These are phyloP conservation scores for Phytophthora europaea DNA, from an alignment of 352 stramenopile genomes.

Conservation along the genomic window DNA sequence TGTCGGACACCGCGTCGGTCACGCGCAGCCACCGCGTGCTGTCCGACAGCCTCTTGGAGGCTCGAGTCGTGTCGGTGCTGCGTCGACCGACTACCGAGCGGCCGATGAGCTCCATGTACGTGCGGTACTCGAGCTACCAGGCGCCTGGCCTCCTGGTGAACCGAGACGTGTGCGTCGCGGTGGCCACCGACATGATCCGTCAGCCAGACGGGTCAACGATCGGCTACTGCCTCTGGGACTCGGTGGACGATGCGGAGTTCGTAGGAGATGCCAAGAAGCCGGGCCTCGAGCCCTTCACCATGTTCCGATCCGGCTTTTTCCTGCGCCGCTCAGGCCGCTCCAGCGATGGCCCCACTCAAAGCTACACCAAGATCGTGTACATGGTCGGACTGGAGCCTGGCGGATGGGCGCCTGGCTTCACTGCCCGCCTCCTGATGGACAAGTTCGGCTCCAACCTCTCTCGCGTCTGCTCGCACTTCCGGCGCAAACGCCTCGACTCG, in stretches of 20 bases:
- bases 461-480: slow-evolving; percentile 59
- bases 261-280: slow-evolving; percentile 20
- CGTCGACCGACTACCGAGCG: slow-evolving; percentile 40
- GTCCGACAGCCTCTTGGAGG: slow-evolving; percentile 59
- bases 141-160: slow-evolving; percentile 49
- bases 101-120: slow-evolving; percentile 50
- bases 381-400: slow-evolving; percentile 56
- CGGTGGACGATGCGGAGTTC: slow-evolving; percentile 52
- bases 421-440: slow-evolving; percentile 52
- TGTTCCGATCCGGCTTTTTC: slow-evolving; percentile 70
- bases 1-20: slow-evolving; percentile 48
- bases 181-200: slow-evolving; percentile 47
- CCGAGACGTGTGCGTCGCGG: slow-evolving; percentile 44
- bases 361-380: slow-evolving; percentile 69
- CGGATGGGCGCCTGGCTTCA: slow-evolving; percentile 45
- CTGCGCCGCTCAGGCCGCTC: slow-evolving; percentile 35
- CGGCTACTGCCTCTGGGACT: slow-evolving; percentile 75
- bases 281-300: slow-evolving; percentile 33
- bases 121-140: slow-evolving; percentile 48
- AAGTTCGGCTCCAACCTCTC: slow-evolving; percentile 50
- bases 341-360: slow-evolving; percentile 7
- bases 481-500: slow-evolving; percentile 55
- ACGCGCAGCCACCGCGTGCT: slow-evolving; percentile 56
- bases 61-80: slow-evolving; percentile 53
- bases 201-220: slow-evolving; percentile 56